Evolutionary conservation across 768 basidiomycete species (phyloP).

Genomic region (Mrakia hoshinonis): DNA sequence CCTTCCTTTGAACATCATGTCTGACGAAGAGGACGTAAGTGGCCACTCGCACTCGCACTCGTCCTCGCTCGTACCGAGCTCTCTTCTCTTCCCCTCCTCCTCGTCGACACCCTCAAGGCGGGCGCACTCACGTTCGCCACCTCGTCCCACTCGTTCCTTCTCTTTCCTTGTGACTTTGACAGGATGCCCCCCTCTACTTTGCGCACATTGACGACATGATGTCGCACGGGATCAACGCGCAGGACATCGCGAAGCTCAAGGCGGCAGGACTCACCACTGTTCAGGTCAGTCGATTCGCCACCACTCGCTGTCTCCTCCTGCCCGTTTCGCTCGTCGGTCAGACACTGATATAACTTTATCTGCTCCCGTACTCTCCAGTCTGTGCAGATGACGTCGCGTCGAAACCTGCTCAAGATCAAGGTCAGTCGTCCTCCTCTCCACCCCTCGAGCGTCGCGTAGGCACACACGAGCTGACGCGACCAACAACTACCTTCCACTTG

Average conservation of each 20-base stretch:
- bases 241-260: slow-evolving; percentile 28
- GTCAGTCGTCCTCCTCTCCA: background rate
- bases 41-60: background rate
- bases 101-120: background rate
- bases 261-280: slow-evolving; percentile 23
- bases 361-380: background rate
- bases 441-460: background rate
- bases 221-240: slow-evolving; percentile 25
- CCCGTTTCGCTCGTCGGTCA: background rate
- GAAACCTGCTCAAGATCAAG: slow-evolving; percentile 27
- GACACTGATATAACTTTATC: background rate
- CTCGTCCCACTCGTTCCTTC: background rate
- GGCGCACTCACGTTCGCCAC: background rate
- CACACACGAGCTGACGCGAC: background rate
- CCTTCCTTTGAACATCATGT: slow-evolving; percentile 2
- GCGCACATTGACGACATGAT: slow-evolving; percentile 27
- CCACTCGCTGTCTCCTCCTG: background rate
- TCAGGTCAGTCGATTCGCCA: background rate
- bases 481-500: background rate
- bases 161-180: no score
- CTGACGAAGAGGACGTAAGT: slow-evolving; percentile 26
- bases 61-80: background rate
- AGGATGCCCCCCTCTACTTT: slow-evolving; percentile 22
- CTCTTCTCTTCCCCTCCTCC: background rate
- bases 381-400: slow-evolving; percentile 5